Evolutionary conservation across 2,329 filamentous ascomycete genomes (phyloP), one percentile per base, ranked within the genome.

Genomic region (Diplodia seriata): DNA sequence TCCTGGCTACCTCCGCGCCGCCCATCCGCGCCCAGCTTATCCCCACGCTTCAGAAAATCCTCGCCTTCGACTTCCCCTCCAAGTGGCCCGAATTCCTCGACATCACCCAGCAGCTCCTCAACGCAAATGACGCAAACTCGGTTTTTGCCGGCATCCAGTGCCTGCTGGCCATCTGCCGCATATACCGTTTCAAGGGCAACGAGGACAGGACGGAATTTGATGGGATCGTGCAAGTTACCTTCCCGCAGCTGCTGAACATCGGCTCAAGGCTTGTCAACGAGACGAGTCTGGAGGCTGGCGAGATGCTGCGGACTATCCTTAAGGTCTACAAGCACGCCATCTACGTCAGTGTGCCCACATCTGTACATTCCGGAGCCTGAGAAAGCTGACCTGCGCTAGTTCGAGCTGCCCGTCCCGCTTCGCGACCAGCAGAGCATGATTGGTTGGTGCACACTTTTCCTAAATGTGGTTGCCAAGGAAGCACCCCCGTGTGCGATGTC

Each of bases 241-340:
- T 99, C 81, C 93, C 95, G 23, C 89, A 93, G 71, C 84, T 98
- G 71, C 84, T 98, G 72, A 85, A 86, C 70, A 95, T 99, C 75
- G 96, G 94, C 73, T 93, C 92, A 76, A 91, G 92, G 79, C 83
- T 98, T 74, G 91, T 97, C 55, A 90, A 92, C 72, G 94, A 98
- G 82, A 92, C 92, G 76, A 97, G 92, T 77, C 85, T 96, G 73
- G 95, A 99, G 81, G 95, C 94, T 20, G 94, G 92, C 69, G 95
- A 98, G 83, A 98, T 99, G 91, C 85, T 99, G 73, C 91, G 96
- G 77, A 90, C 96, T 68, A 92, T 96, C 67, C 86, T 99, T 76
- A 99, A 99, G 84, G 90, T 93, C 47, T 99, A 97, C 82, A 99
- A 99, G 83, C 94, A 99, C 82, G 94, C 95, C 57, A 97, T 96